phyloP scores from a whole-genome alignment of 352 stramenopile genomes.

The Globisporangium camurandrum region DNA sequence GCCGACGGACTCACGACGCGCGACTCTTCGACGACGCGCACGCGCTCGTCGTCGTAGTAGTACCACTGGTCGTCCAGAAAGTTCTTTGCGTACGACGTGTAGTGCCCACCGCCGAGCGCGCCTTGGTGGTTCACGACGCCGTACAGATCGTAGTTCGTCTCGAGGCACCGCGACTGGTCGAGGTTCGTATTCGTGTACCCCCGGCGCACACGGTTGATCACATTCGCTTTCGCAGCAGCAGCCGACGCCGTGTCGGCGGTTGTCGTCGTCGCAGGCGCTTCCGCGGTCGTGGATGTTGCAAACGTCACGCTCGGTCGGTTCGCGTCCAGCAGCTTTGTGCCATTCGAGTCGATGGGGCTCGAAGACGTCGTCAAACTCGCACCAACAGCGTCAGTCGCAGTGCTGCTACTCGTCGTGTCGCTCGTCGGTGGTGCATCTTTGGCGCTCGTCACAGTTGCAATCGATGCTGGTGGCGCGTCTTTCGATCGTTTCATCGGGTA shows the following conservation, averaged over 20 bases:
- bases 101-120: slow-evolving; percentile 79
- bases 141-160: slow-evolving; percentile 86
- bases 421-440: background rate
- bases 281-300: too few relatives aligned
- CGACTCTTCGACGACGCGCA: slow-evolving; percentile 78
- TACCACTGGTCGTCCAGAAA: slow-evolving; percentile 87
- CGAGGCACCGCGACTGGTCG: slow-evolving; percentile 77
- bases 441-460: background rate
- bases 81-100: slow-evolving; percentile 87
- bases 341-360: background rate
- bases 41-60: slow-evolving; percentile 86
- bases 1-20: slow-evolving; percentile 81
- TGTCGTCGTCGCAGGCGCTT: too few relatives aligned
- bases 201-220: slow-evolving; percentile 61
- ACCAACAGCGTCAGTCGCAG: background rate
- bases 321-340: background rate
- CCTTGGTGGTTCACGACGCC: slow-evolving; percentile 86
- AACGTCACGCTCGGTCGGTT: slow-evolving; percentile 10
- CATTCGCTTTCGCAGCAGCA: slow-evolving; percentile 11
- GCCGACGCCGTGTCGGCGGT: background rate
- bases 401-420: background rate
- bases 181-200: slow-evolving; percentile 88
- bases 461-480: slow-evolving; percentile 3
- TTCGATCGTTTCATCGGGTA: slow-evolving; percentile 66
- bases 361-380: too few relatives aligned